Evolutionary conservation across 1,284 basidiomycete genomes (phyloP), one percentile per base, ranked within the genome.

Genomic region (Sphagnurus paluster): DNA sequence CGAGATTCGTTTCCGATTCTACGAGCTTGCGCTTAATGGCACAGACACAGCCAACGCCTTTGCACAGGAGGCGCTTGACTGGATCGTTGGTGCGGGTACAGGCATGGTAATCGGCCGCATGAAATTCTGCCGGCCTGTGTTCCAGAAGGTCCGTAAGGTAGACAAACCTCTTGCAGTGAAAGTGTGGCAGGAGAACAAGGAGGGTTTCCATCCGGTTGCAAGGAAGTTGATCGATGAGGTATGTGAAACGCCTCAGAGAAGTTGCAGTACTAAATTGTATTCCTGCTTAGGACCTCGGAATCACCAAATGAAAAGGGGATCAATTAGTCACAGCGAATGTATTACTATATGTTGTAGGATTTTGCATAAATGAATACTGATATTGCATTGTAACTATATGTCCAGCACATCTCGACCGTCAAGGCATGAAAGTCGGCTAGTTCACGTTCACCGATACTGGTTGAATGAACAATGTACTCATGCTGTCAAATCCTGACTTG

Each of bases 51-150:
- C 84, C 2, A 67, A 70, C 39, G 54, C 58, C 10, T 79, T 75
- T 49, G 80, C 78, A 1, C 43, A 46, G 0, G 68, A 75, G 16
- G 87, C 84, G 1, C 77, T 74, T 0, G 69, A 76, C 24, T 90
- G 87, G 88, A 79, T 85, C n/a, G 76, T 82, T 11, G 87, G 85
- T 2, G 69, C 63, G 16, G 79, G 82, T 50, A 78, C 72, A 9
- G 81, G 76, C 3, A 66, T 80, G 29, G 65, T 89, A 48, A 83
- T 85, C 58, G 87, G 86, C 3, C 72, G 89, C 16, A 90, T 91
- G 87, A 91, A 92, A 63, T 90, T 90, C 69, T 90, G 87, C 62
- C 66, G 90, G 44, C 85, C 85, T 0, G 68, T 80, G 6, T 81
- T 89, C 58, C 65, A 77, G 32, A 75, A 69, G 0, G 74, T 82